These are phyloP conservation scores for Geum urbanum DNA, from an alignment of 306 rosid genomes.

Conservation along the genomic window DNA sequence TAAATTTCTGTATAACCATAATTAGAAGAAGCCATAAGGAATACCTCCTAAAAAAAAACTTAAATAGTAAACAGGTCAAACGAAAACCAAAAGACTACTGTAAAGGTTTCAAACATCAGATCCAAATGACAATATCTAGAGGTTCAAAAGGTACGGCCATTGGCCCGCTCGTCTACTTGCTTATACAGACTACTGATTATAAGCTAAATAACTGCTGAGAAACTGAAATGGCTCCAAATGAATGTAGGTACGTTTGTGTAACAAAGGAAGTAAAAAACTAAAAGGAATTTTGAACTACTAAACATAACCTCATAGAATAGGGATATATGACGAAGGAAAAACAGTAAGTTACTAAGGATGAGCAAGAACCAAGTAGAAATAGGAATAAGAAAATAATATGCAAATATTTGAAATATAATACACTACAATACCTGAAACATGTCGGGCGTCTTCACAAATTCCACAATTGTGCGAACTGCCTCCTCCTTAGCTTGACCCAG, in stretches of 20 bases:
- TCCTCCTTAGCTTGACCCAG: conserved; percentile 85
- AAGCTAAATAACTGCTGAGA: neutral
- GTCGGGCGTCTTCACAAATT: conserved; percentile 80
- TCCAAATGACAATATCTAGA: neutral
- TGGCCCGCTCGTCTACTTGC: neutral
- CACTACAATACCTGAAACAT: conserved; percentile 63
- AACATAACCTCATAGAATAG: neutral
- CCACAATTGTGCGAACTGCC: conserved; percentile 76
- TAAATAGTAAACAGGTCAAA: neutral
- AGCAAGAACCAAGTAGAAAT: neutral
- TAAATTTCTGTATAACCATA: conserved; percentile 2
- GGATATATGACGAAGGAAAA: neutral
- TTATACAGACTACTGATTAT: neutral
- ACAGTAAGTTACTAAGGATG: neutral
- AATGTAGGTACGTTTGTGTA: neutral
- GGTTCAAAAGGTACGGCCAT: neutral
- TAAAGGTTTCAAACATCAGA: neutral
- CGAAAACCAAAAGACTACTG: neutral
- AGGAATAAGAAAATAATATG: neutral
- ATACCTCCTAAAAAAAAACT: neutral
- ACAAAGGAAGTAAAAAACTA: too few species aligned
- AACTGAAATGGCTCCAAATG: neutral
- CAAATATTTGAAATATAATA: neutral
- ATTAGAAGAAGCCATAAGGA: neutral
- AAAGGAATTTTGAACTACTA: neutral